These are phyloP conservation scores for Brettanomyces naardenensis DNA, from an alignment of 805 yeast species.

Conservation along the genomic window DNA sequence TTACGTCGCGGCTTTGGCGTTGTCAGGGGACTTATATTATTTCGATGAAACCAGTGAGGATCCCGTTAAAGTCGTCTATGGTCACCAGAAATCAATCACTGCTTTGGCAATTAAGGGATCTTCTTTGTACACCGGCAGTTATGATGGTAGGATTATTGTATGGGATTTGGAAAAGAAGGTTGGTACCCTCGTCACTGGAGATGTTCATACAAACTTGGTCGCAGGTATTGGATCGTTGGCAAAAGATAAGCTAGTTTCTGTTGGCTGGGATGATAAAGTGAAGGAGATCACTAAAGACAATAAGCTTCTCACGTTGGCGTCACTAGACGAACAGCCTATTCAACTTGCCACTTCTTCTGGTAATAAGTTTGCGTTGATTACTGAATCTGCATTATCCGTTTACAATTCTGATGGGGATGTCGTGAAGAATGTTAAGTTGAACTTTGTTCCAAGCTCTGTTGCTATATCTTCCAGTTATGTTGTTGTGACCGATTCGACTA, in stretches of 20 bases:
- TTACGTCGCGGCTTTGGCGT: slow-evolving; percentile 56
- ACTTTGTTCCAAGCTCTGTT: slow-evolving; percentile 37
- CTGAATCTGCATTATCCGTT: slow-evolving; percentile 33
- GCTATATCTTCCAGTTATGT: slow-evolving; percentile 35
- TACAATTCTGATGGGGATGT: slow-evolving; percentile 26
- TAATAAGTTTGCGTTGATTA: slow-evolving; percentile 33
- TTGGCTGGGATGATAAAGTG: slow-evolving; percentile 87
- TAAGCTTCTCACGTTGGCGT: slow-evolving; percentile 18
- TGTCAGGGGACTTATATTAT: slow-evolving; percentile 63
- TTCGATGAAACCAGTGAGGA: slow-evolving; percentile 34
- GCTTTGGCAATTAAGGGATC: slow-evolving; percentile 32
- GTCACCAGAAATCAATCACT: slow-evolving; percentile 82
- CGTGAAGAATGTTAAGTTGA: slow-evolving; percentile 23
- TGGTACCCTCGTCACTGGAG: slow-evolving; percentile 29
- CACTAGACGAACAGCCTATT: slow-evolving; percentile 42
- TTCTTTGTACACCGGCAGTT: slow-evolving; percentile 52
- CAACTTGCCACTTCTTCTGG: slow-evolving; percentile 29
- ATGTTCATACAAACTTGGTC: slow-evolving; percentile 58
- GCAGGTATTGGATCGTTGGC: slow-evolving; percentile 35
- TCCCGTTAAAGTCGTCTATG: slow-evolving; percentile 41
- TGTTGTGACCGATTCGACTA: slow-evolving; percentile 40
- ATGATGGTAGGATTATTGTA: slow-evolving; percentile 65
- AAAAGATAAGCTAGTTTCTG: slow-evolving; percentile 22
- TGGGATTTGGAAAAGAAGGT: slow-evolving; percentile 43
- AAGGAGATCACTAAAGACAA: slow-evolving; percentile 26